Evolutionary conservation across 805 yeast species (phyloP).

Genomic region (Lipomyces lipofer): DNA sequence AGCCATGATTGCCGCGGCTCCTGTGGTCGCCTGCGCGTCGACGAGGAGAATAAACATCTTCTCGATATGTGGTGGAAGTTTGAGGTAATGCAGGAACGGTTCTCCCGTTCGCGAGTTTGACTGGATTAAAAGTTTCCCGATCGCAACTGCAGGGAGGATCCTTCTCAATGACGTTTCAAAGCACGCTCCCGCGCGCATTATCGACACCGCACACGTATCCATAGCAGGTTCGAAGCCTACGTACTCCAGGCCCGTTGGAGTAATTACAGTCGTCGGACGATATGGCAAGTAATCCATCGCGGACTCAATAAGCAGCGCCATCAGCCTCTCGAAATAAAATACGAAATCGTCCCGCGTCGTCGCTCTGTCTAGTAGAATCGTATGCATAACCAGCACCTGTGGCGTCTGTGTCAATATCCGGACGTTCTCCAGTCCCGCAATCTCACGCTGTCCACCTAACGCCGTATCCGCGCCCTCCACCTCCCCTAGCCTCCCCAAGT

Average conservation of each 20-base stretch:
- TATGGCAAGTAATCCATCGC: slow-evolving; percentile 43
- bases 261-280: slow-evolving; percentile 42
- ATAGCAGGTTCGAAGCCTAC: slow-evolving; percentile 39
- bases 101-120: slow-evolving; percentile 89
- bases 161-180: slow-evolving; percentile 76
- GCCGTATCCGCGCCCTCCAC: background rate
- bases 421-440: slow-evolving; percentile 27
- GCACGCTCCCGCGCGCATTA: slow-evolving; percentile 81
- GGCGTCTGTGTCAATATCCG: slow-evolving; percentile 49
- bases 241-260: slow-evolving; percentile 43
- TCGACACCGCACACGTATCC: slow-evolving; percentile 30
- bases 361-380: slow-evolving; percentile 59
- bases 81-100: slow-evolving; percentile 85
- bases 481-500: slow-evolving; percentile 58
- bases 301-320: slow-evolving; percentile 61
- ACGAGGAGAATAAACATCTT: slow-evolving; percentile 54
- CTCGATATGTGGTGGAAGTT: slow-evolving; percentile 53
- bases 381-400: slow-evolving; percentile 70
- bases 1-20: slow-evolving; percentile 95
- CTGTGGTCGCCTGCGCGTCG: slow-evolving; percentile 87
- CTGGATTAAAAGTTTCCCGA: slow-evolving; percentile 85
- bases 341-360: slow-evolving; percentile 75
- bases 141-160: slow-evolving; percentile 71
- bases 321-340: slow-evolving; percentile 82
- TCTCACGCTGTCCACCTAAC: slow-evolving; percentile 9